Percentiles rank a stretch among this genome's conserved stretches.
Evolutionary conservation across 2,329 filamentous ascomycete species (phyloP).

Genomic region (Sclerotinia nivalis): DNA sequence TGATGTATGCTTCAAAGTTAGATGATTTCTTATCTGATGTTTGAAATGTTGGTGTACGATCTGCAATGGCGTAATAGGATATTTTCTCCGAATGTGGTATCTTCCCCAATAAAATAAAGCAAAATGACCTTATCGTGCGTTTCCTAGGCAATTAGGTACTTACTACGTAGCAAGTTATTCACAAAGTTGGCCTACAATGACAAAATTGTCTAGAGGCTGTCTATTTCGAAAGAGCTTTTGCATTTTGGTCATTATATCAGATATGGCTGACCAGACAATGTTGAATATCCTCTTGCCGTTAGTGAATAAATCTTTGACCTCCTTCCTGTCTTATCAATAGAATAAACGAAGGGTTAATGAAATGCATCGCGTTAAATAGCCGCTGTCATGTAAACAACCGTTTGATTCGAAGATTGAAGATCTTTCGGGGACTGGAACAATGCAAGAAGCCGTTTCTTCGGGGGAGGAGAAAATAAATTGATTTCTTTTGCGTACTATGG

Average conservation of each 20-base stretch:
- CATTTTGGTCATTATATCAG: too few species aligned
- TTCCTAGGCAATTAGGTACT: too few species aligned
- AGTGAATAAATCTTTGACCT: background rate
- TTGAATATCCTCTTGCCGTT: background rate
- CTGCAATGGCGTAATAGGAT: background rate
- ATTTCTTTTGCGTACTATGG: background rate
- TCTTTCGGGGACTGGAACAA: slow-evolving; percentile 3
- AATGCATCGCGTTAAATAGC: slow-evolving; percentile 22
- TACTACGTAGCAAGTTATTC: too few species aligned
- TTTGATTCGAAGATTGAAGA: slow-evolving; percentile 2
- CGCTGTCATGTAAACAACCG: slow-evolving; percentile 3
- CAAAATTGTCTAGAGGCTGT: too few species aligned
- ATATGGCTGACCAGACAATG: background rate
- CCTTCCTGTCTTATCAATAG: background rate
- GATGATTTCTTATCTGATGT: slow-evolving; percentile 18
- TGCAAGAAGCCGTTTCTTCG: slow-evolving; percentile 11
- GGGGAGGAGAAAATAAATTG: background rate
- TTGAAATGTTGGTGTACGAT: background rate
- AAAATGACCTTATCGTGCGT: background rate
- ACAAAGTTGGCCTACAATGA: too few species aligned
- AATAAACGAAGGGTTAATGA: background rate
- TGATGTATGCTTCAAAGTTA: slow-evolving; percentile 5
- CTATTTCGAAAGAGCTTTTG: too few species aligned
- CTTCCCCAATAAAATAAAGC: background rate
- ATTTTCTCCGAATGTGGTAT: slow-evolving; percentile 11